Evolutionary conservation across 257 asterid genomes (phyloP), one percentile per base, ranked within the genome.

Genomic region (Fraxinus quadrangulata): DNA sequence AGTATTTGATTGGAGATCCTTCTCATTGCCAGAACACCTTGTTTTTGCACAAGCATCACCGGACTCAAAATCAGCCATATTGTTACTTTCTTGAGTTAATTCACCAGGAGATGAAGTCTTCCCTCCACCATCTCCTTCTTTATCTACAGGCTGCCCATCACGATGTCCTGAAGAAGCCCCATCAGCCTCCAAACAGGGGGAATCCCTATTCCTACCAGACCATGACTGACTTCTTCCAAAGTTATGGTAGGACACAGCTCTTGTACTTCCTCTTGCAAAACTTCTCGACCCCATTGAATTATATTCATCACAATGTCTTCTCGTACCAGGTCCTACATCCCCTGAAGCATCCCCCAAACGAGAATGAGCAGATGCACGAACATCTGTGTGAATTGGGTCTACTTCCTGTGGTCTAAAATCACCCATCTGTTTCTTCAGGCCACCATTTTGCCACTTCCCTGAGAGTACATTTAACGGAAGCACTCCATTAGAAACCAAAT

Each of bases 401-500:
- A 49, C 19, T 49, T 49, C 59, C 16, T 17, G 59, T 1, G 21
- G 59, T 49, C 59, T 49, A 49, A 14, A 13, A 74, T 67, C 77
- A 19, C 82, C 84, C 45, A 74, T 69, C 45, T 79, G 89, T 70
- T 85, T 86, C 86, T 89, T 91, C 81, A 84, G 68, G 73, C 83
- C 84, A 78, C 85, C 90, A 19, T 75, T 82, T 77, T 78, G 90
- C 92, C 88, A 86, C 85, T 89, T 93, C 51, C 97, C 98, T 0
- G 94, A 84, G 56, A 91, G 92, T 19, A 88, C 97, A 85, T 83
- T 84, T 61, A 85, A 87, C 40, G 96, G 96, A 80, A 95, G 83
- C 79, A 90, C 71, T n/a, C 98, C 99, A 72, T 87, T 91, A 65
- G 93, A 80, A 74, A 91, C 90, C 83, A 93, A 83, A 75, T 90